Percentiles rank a stretch among this genome's conserved stretches.
These are phyloP conservation scores for Aaosphaeria arxii DNA, from an alignment of 2,329 filamentous ascomycete genomes.

Conservation along the genomic window DNA sequence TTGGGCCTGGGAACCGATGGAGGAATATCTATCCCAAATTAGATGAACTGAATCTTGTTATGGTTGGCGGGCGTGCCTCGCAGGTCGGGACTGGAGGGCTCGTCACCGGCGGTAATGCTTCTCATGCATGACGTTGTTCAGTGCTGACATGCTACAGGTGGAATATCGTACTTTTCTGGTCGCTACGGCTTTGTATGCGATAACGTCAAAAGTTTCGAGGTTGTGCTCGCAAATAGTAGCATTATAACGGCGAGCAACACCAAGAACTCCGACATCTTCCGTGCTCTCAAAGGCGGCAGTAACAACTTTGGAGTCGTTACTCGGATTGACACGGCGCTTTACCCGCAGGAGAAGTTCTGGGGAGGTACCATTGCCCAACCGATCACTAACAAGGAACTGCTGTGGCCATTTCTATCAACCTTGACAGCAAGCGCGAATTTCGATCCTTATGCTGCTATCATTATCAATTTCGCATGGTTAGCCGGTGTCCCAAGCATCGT, in stretches of 20 bases:
- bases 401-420: constrained; percentile 14
- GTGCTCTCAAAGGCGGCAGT: constrained; percentile 32
- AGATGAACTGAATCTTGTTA: constrained; percentile 15
- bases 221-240: constrained; percentile 36
- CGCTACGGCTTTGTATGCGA: constrained; percentile 29
- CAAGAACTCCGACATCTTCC: constrained; percentile 24
- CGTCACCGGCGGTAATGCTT: constrained; percentile 17
- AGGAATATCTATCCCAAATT: constrained; percentile 18
- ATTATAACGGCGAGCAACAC: constrained; percentile 26
- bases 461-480: constrained; percentile 15
- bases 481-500: constrained; percentile 9
- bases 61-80: constrained; percentile 19
- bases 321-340: constrained; percentile 16
- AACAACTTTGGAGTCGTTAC: constrained; percentile 40
- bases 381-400: constrained; percentile 12
- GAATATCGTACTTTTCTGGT: constrained; percentile 32
- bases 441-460: constrained; percentile 18
- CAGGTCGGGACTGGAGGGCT: constrained; percentile 21
- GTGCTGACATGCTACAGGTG: constrained; percentile 17
- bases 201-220: constrained; percentile 31
- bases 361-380: constrained; percentile 33
- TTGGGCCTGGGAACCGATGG: constrained; percentile 24
- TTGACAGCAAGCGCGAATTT: constrained; percentile 15
- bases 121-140: not conserved
- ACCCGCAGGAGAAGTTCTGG: constrained; percentile 25